Conservation (phyloP, 1,139 yeast species). For the Candida pseudoviswanathii region DNA sequence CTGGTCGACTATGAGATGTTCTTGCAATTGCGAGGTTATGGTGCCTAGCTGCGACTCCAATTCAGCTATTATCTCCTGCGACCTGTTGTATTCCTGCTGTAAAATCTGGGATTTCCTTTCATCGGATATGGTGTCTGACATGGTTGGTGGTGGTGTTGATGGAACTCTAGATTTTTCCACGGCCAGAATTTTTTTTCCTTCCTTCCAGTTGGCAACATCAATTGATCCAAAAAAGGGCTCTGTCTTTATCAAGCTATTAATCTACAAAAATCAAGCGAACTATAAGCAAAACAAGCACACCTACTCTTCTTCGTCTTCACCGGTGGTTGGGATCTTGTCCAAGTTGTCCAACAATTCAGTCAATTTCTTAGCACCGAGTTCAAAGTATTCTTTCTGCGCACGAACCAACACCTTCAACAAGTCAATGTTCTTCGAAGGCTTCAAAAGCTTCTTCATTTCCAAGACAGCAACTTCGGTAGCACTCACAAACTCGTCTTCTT, state of each 20-base stretch:
- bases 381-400: slow-evolving; percentile 71
- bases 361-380: slow-evolving; percentile 43
- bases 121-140: slow-evolving; percentile 22
- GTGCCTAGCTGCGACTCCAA: slow-evolving; percentile 58
- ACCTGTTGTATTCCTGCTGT: slow-evolving; percentile 62
- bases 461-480: slow-evolving; percentile 78
- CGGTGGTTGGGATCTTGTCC: slow-evolving; percentile 37
- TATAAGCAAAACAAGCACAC: background rate
- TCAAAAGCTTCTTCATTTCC: slow-evolving; percentile 70
- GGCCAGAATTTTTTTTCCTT: background rate
- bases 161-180: background rate
- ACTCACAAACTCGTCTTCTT: slow-evolving; percentile 77
- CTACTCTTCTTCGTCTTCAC: slow-evolving; percentile 30
- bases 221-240: background rate
- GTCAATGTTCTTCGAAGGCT: slow-evolving; percentile 64
- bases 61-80: slow-evolving; percentile 60
- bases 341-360: slow-evolving; percentile 31
- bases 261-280: background rate
- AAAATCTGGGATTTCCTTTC: slow-evolving; percentile 51
- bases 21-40: slow-evolving; percentile 45
- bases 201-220: background rate
- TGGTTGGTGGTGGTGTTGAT: background rate
- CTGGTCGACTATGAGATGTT: slow-evolving; percentile 42
- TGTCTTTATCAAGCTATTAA: too few species aligned
- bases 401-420: slow-evolving; percentile 63